phyloP scores from a whole-genome alignment of 495 filamentous ascomycete genomes.

The Cercophora newfieldiana region DNA sequence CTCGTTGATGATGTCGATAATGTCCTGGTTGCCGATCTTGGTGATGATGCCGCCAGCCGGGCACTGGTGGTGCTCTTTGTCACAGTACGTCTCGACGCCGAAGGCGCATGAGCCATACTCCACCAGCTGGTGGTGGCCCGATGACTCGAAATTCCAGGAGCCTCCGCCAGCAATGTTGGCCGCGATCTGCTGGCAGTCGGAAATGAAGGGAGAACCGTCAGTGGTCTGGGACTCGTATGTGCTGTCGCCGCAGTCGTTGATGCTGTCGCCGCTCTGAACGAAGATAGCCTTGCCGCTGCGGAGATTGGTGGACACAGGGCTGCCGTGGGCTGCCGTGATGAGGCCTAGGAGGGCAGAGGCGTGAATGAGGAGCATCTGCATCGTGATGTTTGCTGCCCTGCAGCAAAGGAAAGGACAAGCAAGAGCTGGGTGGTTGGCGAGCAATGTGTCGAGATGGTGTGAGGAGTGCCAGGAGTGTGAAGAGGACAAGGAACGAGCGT shows the following conservation, averaged over 20 bases:
- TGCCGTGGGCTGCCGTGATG: no score
- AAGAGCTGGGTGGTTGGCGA: no score
- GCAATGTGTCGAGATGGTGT: no score
- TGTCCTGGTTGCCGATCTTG: slow-evolving; percentile 10
- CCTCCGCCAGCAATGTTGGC: slow-evolving; percentile 5
- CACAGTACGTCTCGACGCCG: background rate
- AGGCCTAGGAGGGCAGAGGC: no score
- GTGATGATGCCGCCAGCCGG: background rate
- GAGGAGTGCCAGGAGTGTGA: no score
- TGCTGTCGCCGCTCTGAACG: no score
- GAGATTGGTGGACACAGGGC: no score
- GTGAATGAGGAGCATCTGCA: no score
- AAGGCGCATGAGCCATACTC: slow-evolving; percentile 3
- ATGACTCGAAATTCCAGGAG: background rate
- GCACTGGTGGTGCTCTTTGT: background rate
- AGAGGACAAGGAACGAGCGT: no score
- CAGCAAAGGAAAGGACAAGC: no score
- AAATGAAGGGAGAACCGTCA: background rate
- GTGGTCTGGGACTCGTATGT: background rate
- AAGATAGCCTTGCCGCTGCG: no score
- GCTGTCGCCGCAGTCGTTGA: slow-evolving; percentile 9
- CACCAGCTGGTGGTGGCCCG: background rate
- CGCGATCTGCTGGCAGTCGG: background rate
- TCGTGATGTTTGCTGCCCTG: no score
- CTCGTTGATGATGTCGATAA: background rate